A percentile compares a stretch with the other conserved stretches of the same genome.
These are phyloP conservation scores for Trypanosomatidae sp. DNA, from an alignment of 208 protist species.

Conservation along the genomic window DNA sequence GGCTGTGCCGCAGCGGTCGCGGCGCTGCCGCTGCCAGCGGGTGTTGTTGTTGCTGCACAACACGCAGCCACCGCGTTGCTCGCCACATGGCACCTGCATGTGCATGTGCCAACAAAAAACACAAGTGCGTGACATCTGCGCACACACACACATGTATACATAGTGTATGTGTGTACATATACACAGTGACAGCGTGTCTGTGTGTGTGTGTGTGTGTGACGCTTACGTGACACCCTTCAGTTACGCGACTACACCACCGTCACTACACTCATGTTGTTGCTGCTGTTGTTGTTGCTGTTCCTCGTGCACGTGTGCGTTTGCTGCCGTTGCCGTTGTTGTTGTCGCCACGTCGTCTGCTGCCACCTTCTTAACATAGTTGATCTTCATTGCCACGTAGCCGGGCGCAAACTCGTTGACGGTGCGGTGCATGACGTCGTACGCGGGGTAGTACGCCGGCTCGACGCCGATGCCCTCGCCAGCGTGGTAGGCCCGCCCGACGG, in stretches of 20 bases:
- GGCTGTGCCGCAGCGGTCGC: slow-evolving; percentile 8
- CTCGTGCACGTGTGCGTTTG: background rate
- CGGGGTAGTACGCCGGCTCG: slow-evolving; percentile 57
- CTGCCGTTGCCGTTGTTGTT: too few species aligned
- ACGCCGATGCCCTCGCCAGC: slow-evolving; percentile 41
- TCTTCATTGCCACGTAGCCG: slow-evolving; percentile 71
- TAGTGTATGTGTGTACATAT: too few species aligned
- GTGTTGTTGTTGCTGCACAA: too few species aligned
- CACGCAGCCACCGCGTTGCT: too few species aligned
- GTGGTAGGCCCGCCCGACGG: slow-evolving; percentile 54
- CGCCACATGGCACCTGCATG: too few species aligned
- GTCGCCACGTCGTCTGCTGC: slow-evolving; percentile 12
- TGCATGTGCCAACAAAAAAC: too few species aligned
- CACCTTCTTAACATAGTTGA: slow-evolving; percentile 53
- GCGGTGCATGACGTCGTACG: slow-evolving; percentile 55
- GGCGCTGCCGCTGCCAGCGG: too few species aligned
- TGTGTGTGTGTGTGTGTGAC: too few species aligned
- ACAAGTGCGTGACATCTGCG: too few species aligned
- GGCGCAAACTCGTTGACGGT: slow-evolving; percentile 74
- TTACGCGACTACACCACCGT: background rate
- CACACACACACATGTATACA: too few species aligned
- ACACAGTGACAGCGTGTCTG: too few species aligned
- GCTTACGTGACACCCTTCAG: background rate
- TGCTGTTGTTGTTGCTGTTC: background rate
- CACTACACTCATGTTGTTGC: background rate